Base-by-base conservation (phyloP, 2,329 filamentous ascomycete species). In the Colletotrichum siamense region DNA sequence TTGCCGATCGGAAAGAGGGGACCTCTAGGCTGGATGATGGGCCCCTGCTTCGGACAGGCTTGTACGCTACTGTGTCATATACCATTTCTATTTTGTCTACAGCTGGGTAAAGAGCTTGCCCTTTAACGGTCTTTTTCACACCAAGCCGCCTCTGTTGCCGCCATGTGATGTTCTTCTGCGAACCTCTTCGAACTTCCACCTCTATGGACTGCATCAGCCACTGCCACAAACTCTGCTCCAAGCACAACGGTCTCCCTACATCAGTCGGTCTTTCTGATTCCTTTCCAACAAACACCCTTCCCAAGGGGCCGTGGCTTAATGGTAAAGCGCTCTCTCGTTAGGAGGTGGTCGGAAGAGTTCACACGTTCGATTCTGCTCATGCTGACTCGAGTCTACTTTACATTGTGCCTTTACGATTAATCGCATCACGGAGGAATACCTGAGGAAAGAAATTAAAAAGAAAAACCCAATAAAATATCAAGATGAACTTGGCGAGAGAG, bases 1-100 rank as follows among this genome's bases (percentile, higher is more conserved):
- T 30, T 24, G 9, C 22, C 24, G 4, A 49, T 16, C 34, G 44
- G 61, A 66, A 36, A 16, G 39, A 6, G 22, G 44, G 30, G 28
- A 61, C 28, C 52, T 62, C 32, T 10, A 32, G 32, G 55, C 28
- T 59, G 39, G 69, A 28, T 15, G 36, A 32, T 15, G 30, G 57
- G 30, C 39, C 55, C 36, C 52, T 32, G 65, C 24, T 26, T 61
- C 44, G 26, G 64, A 32, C 30, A 49, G 55, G 64, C 13, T 24
- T 76, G 74, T 76, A 73, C 59, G 57, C 55, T 73, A 69, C 18
- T 73, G 57, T 74, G 64, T 16, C 68, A 76, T 69, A 76, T 76
- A 76, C 74, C 74, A 76, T 73, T 65, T 73, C 32, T 69, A 44
- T 22, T 69, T 30, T 64, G 44, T 32, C 32, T 61, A n/a, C 57